A percentile compares a stretch with the other conserved stretches of the same genome.
phyloP scores from a whole-genome alignment of 2,329 filamentous ascomycete species.

The Alternaria triticimaculans region DNA sequence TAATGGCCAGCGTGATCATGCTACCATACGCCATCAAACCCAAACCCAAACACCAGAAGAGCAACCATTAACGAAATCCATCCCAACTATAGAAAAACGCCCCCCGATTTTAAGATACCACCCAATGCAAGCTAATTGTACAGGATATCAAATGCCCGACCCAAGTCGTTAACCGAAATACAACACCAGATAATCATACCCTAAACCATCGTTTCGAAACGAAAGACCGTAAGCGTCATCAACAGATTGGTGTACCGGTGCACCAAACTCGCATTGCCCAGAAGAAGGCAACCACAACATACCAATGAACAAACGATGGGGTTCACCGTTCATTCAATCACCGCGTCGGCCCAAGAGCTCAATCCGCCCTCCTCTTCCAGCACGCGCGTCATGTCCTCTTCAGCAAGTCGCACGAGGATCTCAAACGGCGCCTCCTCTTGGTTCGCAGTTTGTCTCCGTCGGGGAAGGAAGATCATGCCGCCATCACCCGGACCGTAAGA shows the following conservation, averaged over 20 bases:
- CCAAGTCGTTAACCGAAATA: constrained; percentile 19
- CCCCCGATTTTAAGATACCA: neutral
- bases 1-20: neutral
- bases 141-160: constrained; percentile 46
- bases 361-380: constrained; percentile 39
- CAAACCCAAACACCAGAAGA: neutral
- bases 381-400: constrained; percentile 43
- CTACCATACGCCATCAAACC: neutral
- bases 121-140: constrained; percentile 36
- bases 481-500: constrained; percentile 40
- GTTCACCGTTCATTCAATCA: constrained; percentile 24
- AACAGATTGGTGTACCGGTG: constrained; percentile 18
- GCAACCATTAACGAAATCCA: neutral
- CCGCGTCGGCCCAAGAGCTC: constrained; percentile 35
- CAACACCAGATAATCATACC: constrained; percentile 26
- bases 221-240: constrained; percentile 15
- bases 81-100: neutral
- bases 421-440: constrained; percentile 43
- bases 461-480: constrained; percentile 45
- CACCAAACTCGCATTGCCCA: constrained; percentile 17
- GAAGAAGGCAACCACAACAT: constrained; percentile 4
- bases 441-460: constrained; percentile 29
- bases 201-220: constrained; percentile 16
- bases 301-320: neutral
- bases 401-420: constrained; percentile 41